Percentiles rank a stretch among this genome's conserved stretches.
Conservation (phyloP, 495 filamentous ascomycete genomes). For the Thermochaetoides thermophila region DNA sequence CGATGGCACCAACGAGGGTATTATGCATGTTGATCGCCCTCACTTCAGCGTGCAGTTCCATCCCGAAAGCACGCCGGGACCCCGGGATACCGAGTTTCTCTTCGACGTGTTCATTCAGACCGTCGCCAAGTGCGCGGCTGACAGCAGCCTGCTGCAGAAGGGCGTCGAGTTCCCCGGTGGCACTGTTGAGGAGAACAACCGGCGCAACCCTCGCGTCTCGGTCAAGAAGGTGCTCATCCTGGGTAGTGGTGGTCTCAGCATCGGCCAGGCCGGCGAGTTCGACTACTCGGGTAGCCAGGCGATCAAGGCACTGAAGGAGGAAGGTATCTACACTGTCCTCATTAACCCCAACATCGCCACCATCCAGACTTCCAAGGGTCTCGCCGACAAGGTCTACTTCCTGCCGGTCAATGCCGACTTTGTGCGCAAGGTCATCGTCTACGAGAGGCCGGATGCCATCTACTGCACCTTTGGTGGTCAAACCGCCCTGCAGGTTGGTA, state of each 20-base stretch:
- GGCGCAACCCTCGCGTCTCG: conserved; percentile 55
- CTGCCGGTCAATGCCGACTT: conserved; percentile 94
- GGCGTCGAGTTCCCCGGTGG: conserved; percentile 81
- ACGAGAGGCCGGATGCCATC: conserved; percentile 87
- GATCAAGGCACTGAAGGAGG: conserved; percentile 93
- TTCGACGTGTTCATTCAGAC: conserved; percentile 93
- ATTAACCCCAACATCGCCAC: conserved; percentile 99
- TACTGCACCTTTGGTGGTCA: conserved; percentile 94
- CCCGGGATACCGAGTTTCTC: conserved; percentile 89
- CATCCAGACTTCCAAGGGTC: conserved; percentile 94
- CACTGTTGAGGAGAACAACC: conserved; percentile 57
- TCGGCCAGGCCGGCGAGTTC: conserved; percentile 94
- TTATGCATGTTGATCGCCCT: conserved; percentile 68
- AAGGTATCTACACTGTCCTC: conserved; percentile 82
- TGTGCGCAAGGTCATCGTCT: conserved; percentile 87
- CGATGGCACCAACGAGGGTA: conserved; percentile 94
- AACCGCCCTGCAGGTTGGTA: conserved; percentile 87
- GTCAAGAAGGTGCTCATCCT: conserved; percentile 92
- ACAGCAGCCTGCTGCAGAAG: conserved; percentile 44
- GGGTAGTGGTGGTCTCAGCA: conserved; percentile 84
- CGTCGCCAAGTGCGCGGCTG: conserved; percentile 48
- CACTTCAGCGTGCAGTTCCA: conserved; percentile 99
- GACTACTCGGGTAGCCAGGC: conserved; percentile 95
- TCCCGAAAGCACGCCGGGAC: conserved; percentile 89
- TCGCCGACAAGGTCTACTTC: conserved; percentile 97